These are phyloP conservation scores for Acanthamoeba triangularis DNA, from an alignment of 208 protist genomes.

Conservation along the genomic window DNA sequence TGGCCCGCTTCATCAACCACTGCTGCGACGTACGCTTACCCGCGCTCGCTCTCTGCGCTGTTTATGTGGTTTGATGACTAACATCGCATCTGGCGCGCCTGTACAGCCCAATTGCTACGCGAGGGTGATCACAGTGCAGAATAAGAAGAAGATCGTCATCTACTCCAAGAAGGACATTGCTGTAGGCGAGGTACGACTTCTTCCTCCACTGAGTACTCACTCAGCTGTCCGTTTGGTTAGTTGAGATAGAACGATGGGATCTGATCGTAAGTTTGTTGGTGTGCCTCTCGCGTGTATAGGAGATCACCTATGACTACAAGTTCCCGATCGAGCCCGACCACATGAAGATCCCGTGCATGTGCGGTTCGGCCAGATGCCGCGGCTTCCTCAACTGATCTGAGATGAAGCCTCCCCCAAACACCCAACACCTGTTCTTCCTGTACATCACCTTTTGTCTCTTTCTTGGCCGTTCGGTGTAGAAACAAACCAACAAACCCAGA, in stretches of 20 bases:
- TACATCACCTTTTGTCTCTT: too few species aligned
- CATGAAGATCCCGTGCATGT: conserved; percentile 91
- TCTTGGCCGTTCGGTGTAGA: too few species aligned
- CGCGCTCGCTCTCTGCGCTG: background rate
- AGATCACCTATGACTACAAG: conserved; percentile 94
- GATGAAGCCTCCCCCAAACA: too few species aligned
- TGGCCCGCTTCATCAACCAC: conserved; percentile 95
- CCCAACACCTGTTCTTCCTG: background rate
- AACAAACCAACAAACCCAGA: too few species aligned
- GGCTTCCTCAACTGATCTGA: conserved; percentile 85
- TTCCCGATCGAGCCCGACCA: conserved; percentile 90
- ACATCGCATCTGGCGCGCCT: too few species aligned
- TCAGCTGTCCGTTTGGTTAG: too few species aligned
- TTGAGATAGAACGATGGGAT: background rate
- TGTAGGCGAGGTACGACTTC: conserved; percentile 85
- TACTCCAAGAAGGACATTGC: conserved; percentile 89
- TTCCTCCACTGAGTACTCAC: too few species aligned
- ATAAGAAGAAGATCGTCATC: conserved; percentile 91
- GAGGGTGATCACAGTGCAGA: conserved; percentile 86
- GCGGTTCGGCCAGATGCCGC: conserved; percentile 86
- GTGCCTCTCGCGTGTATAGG: background rate
- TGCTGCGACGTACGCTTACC: conserved; percentile 87
- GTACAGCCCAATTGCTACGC: conserved; percentile 92
- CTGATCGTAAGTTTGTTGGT: background rate
- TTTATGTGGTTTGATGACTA: background rate